These are phyloP conservation scores for Knufia petricola DNA, from an alignment of 2,329 filamentous ascomycete species.

Conservation along the genomic window DNA sequence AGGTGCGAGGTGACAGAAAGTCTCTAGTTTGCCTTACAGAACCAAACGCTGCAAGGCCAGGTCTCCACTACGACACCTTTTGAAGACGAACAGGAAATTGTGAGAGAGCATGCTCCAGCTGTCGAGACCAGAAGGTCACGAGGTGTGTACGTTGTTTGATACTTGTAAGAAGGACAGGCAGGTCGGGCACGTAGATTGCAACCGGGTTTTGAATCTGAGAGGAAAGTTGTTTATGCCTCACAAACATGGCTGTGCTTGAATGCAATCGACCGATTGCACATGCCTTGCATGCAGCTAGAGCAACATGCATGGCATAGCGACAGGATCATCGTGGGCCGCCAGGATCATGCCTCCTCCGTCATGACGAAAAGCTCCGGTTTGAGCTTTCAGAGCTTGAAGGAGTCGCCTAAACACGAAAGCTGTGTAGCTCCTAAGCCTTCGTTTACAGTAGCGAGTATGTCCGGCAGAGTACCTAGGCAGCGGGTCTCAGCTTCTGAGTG, in stretches of 20 bases:
- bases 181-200: neutral
- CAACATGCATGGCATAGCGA: constrained; percentile 5
- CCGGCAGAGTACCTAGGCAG: neutral
- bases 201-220: neutral
- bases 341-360: neutral
- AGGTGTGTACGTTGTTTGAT: no score
- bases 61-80: constrained; percentile 2
- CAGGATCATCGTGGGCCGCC: neutral
- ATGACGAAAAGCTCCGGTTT: constrained; percentile 2
- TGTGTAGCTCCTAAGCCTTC: constrained; percentile 3
- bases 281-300: constrained; percentile 1
- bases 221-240: neutral
- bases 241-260: neutral
- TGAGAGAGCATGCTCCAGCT: neutral
- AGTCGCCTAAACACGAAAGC: constrained; percentile 1
- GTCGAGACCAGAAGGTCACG: neutral
- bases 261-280: constrained; percentile 8
- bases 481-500: constrained; percentile 1
- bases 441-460: neutral
- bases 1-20: neutral
- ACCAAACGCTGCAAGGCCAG: constrained; percentile 2
- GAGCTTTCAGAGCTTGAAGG: neutral
- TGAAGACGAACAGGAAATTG: neutral
- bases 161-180: no score
- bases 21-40: neutral